Conservation (phyloP, 2,329 filamentous ascomycete species). For the Colletotrichum siamense region DNA sequence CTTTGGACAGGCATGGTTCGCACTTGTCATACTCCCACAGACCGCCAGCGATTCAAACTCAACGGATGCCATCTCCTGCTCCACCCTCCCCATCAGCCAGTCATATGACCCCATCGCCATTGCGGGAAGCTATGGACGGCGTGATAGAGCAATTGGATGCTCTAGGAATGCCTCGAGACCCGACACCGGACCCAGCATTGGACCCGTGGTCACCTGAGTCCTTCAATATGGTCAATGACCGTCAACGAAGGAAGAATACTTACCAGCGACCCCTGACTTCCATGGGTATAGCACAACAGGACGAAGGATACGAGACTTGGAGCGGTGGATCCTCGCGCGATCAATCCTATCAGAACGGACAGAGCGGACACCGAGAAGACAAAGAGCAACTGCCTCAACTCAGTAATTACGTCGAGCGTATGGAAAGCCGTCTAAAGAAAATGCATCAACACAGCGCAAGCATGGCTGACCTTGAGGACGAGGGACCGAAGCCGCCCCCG, state of each 20-base stretch:
- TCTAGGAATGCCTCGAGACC: constrained; percentile 70
- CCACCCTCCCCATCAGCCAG: constrained; percentile 71
- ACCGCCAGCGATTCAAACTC: constrained; percentile 55
- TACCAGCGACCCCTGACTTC: constrained; percentile 71
- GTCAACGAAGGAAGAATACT: constrained; percentile 38
- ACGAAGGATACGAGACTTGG: constrained; percentile 67
- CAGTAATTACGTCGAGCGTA: constrained; percentile 86
- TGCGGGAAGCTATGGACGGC: constrained; percentile 96
- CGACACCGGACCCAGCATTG: constrained; percentile 60
- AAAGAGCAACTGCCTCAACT: constrained; percentile 71
- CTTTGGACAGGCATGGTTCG: constrained; percentile 42
- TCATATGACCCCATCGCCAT: constrained; percentile 84
- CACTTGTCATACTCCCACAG: constrained; percentile 37
- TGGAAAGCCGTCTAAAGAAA: constrained; percentile 81
- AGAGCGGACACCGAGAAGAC: constrained; percentile 45
- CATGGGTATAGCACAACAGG: constrained; percentile 68
- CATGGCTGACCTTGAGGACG: constrained; percentile 48
- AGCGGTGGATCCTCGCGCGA: constrained; percentile 59
- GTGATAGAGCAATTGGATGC: constrained; percentile 95
- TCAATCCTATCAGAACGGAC: constrained; percentile 44
- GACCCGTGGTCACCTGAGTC: constrained; percentile 92
- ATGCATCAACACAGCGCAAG: constrained; percentile 68
- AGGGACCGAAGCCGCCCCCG: constrained; percentile 68
- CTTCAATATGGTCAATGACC: constrained; percentile 65
- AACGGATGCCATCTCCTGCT: constrained; percentile 65